phyloP scores from a whole-genome alignment of 139 green algal species.

The Chlamydomonas eustigma region DNA sequence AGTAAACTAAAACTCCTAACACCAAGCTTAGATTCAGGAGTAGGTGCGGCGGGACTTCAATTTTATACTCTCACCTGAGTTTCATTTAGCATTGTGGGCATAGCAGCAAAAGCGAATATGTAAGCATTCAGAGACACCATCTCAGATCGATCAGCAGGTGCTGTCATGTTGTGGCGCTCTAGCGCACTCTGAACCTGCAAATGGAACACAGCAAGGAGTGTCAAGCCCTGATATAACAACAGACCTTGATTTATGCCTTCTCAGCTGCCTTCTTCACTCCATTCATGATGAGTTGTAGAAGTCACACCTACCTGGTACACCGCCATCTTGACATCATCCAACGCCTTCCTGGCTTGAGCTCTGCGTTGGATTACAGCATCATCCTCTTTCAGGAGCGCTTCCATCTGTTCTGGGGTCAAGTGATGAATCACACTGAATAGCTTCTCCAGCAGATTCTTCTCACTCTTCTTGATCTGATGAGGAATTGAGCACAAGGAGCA shows the following conservation, averaged over 20 bases:
- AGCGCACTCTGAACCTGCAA: conserved; percentile 29
- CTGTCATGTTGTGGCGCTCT: conserved; percentile 39
- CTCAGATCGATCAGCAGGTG: conserved; percentile 19
- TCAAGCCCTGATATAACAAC: too few species aligned
- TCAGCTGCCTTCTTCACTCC: too few species aligned
- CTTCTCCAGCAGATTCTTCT: conserved; percentile 61
- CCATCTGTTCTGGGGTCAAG: conserved; percentile 33
- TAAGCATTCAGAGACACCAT: conserved; percentile 17
- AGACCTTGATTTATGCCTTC: too few species aligned
- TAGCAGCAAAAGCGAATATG: conserved; percentile 33
- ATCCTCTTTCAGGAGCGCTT: conserved; percentile 40
- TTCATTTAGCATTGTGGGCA: conserved; percentile 20
- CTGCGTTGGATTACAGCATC: conserved; percentile 31
- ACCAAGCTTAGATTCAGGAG: not conserved
- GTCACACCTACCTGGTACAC: conserved; percentile 7
- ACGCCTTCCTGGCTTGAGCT: conserved; percentile 29
- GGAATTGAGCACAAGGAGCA: too few species aligned
- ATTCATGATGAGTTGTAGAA: too few species aligned
- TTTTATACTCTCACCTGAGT: not conserved
- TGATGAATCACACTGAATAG: conserved; percentile 53
- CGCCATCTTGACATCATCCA: conserved; percentile 44
- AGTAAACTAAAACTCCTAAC: too few species aligned
- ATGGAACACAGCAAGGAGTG: too few species aligned
- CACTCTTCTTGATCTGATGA: conserved; percentile 48
- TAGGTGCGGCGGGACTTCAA: not conserved